A percentile compares a stretch with the other conserved stretches of the same genome.
These are phyloP conservation scores for Somion occarium DNA, from an alignment of 1,284 basidiomycete species.

Conservation along the genomic window DNA sequence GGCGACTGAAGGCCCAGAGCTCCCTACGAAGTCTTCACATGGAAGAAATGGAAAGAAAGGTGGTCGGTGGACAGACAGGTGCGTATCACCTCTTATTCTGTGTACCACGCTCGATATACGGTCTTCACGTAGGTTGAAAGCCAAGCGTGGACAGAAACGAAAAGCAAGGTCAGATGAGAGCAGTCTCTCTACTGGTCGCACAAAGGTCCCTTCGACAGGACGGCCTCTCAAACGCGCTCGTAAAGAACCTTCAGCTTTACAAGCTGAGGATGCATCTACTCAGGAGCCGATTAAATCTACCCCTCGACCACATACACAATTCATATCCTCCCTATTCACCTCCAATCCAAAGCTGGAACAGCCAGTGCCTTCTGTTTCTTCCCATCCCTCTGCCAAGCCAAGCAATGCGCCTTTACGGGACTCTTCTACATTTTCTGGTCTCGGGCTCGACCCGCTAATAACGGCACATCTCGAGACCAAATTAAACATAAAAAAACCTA, in stretches of 20 bases:
- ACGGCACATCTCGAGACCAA: constrained; percentile 77
- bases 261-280: constrained; percentile 9
- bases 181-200: constrained; percentile 11
- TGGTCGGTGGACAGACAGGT: constrained; percentile 86
- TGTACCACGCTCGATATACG: constrained; percentile 12
- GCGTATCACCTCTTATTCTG: constrained; percentile 19
- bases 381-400: constrained; percentile 41
- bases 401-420: constrained; percentile 83
- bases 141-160: constrained; percentile 62
- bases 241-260: constrained; percentile 26
- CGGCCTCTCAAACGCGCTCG: constrained; percentile 46
- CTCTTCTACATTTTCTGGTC: constrained; percentile 67
- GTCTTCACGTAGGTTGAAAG: constrained; percentile 51
- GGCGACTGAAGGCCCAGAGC: constrained; percentile 34
- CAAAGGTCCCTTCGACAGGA: constrained; percentile 15
- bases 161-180: constrained; percentile 39
- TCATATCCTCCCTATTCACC: constrained; percentile 91
- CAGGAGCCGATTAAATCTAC: constrained; percentile 22
- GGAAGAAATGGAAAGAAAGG: constrained; percentile 60
- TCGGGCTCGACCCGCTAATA: constrained; percentile 82
- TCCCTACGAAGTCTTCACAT: constrained; percentile 22
- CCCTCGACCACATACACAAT: constrained; percentile 48
- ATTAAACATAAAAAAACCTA: constrained; percentile 84
- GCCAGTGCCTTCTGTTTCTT: constrained; percentile 26
- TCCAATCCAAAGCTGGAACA: constrained; percentile 67